phyloP scores from a whole-genome alignment of 73 alveolate genomes.

The Paramecium pentaurelia region DNA sequence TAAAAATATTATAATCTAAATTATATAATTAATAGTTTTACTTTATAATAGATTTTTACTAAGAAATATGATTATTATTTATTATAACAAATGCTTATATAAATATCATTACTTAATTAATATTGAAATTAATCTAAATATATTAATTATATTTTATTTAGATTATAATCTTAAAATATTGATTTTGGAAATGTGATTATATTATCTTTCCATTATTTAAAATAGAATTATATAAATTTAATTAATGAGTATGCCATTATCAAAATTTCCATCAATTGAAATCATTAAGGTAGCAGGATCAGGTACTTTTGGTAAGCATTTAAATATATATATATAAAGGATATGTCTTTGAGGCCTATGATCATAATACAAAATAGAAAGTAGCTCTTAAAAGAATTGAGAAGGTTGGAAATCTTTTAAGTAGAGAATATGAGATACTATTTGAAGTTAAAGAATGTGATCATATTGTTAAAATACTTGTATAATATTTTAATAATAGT shows the following conservation, averaged over 20 bases:
- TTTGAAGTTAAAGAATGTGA: constrained; percentile 81
- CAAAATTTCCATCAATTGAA: constrained; percentile 66
- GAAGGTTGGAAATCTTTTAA: constrained; percentile 84
- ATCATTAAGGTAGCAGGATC: constrained; percentile 69
- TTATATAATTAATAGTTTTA: no score
- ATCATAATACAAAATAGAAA: constrained; percentile 65
- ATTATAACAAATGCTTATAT: no score
- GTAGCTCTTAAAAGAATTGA: constrained; percentile 89
- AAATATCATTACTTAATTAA: no score
- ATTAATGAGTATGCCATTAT: neutral
- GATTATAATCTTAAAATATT: neutral
- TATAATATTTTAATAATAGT: neutral
- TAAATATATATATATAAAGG: constrained; percentile 52
- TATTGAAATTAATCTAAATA: no score
- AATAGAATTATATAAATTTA: neutral
- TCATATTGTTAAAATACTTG: constrained; percentile 80
- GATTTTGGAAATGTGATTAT: neutral
- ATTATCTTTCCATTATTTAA: neutral
- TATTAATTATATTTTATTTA: neutral
- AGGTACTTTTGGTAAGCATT: constrained; percentile 72
- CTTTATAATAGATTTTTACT: no score
- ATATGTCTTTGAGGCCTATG: constrained; percentile 90
- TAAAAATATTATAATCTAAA: no score
- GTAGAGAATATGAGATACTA: constrained; percentile 86
- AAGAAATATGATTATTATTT: no score